Evolutionary conservation across 2,329 filamentous ascomycete species (phyloP), one percentile per base, ranked within the genome.

Genomic region (Byssochlamys sp.): DNA sequence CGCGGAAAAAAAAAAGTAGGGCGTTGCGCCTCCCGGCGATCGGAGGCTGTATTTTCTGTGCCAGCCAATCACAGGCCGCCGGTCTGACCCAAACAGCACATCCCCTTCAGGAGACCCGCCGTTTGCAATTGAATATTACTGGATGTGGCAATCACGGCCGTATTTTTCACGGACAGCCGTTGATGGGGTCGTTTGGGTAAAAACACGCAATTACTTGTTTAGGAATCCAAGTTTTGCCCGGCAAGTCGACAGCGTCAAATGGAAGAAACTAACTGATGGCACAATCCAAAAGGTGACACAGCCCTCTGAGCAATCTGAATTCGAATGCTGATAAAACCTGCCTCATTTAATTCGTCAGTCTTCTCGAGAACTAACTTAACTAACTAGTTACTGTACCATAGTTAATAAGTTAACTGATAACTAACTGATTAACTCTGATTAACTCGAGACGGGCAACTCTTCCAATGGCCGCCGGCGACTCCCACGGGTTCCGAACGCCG

Each of bases 1-100:
- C 27, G 56, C 56, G 62, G 61, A 57, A 28, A 27, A 39, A n/a
- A 7, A 31, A 12, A 10, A 61, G 59, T 63, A 62, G 62, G 55
- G 59, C 11, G 19, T 19, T 19, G 29, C 4, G 31, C 53, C n/a
- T 52, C 51, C 53, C 54, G 53, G 56, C 25, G 53, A 52, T 33
- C 39, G 56, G 39, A 45, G 39, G 4, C 5, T 19, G 39, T 45
- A 7, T 45, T n/a, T n/a, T 19, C 4, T 7, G 7, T 5, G 9
- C 39, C 39, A 24, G 39, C 39, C 39, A 45, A 45, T 45, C 39
- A 45, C 4, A 45, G 4, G 7, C n/a, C 14, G 12, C 12, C 5
- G 5, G 7, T 19, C 4, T 24, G n/a, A 6, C 39, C 19, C 19
- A 45, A 45, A 24, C 7, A 14, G 19, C 14, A 2, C n/a, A 31